Percentiles rank a stretch among this genome's conserved stretches.
Conservation (phyloP, 441 rosid genomes). For the Sinapis alba region DNA sequence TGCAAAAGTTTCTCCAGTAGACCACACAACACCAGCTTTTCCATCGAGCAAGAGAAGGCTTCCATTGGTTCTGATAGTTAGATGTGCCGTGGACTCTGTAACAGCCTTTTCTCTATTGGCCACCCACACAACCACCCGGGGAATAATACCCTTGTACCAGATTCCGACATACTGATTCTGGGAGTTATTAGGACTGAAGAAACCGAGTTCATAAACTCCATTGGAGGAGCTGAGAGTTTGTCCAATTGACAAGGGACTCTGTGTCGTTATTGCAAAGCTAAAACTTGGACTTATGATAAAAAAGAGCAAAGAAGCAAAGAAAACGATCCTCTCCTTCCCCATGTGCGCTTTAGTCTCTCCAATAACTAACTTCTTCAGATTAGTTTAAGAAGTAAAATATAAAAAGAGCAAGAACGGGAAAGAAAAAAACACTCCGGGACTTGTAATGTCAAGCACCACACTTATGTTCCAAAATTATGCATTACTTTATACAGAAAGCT, state of each 20-base stretch:
- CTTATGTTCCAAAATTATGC: background rate
- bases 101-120: slow-evolving; percentile 22
- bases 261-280: slow-evolving; percentile 12
- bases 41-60: slow-evolving; percentile 17
- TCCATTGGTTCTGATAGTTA: slow-evolving; percentile 21
- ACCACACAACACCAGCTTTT: slow-evolving; percentile 10
- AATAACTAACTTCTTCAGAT: slow-evolving; percentile 8
- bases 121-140: slow-evolving; percentile 33
- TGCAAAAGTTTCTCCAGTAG: background rate
- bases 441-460: background rate
- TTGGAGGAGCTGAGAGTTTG: slow-evolving; percentile 42
- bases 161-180: slow-evolving; percentile 47
- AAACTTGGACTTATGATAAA: background rate
- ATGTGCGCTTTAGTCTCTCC: background rate
- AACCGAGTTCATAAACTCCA: slow-evolving; percentile 44
- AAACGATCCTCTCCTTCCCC: background rate
- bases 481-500: background rate
- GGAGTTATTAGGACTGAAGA: slow-evolving; percentile 42
- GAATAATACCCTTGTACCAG: slow-evolving; percentile 40
- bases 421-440: background rate
- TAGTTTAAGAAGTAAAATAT: too few species aligned
- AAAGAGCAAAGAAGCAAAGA: slow-evolving; percentile 15
- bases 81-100: slow-evolving; percentile 11
- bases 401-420: background rate
- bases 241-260: slow-evolving; percentile 18